phyloP scores from a whole-genome alignment of 495 filamentous ascomycete genomes.

The Aspergillus cavernicola region DNA sequence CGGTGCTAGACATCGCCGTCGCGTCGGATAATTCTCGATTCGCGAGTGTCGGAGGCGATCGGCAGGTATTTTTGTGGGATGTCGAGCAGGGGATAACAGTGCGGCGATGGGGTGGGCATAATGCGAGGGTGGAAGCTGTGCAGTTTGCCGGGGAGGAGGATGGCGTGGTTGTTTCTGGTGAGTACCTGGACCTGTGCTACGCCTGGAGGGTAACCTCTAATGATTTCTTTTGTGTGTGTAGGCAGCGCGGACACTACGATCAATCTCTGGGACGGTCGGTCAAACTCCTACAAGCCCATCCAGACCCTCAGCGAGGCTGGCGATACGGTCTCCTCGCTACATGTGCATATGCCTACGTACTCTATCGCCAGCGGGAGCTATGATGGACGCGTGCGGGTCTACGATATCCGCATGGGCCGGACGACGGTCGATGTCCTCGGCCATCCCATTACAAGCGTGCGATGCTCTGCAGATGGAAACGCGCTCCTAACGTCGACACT shows the following conservation, averaged over 20 bases:
- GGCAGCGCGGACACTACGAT: constrained; percentile 81
- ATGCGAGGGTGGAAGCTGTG: constrained; percentile 69
- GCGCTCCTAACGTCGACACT: constrained; percentile 70
- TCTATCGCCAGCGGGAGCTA: constrained; percentile 65
- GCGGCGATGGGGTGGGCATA: constrained; percentile 71
- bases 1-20: constrained; percentile 76
- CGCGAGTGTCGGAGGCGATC: constrained; percentile 79
- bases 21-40: constrained; percentile 76
- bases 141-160: constrained; percentile 70
- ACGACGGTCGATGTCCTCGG: constrained; percentile 65
- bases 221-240: constrained; percentile 16
- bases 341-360: constrained; percentile 39
- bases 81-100: constrained; percentile 71
- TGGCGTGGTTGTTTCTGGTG: constrained; percentile 63
- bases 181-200: constrained; percentile 14
- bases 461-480: constrained; percentile 65
- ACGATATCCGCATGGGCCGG: constrained; percentile 83
- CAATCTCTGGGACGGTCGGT: constrained; percentile 77
- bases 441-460: constrained; percentile 61
- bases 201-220: no score
- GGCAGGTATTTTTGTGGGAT: constrained; percentile 90
- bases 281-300: constrained; percentile 61
- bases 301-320: constrained; percentile 74
- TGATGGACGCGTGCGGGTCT: constrained; percentile 77
- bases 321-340: constrained; percentile 68